Evolutionary conservation across 2,329 filamentous ascomycete genomes (phyloP).

Genomic region (Aspergillus floridensis): DNA sequence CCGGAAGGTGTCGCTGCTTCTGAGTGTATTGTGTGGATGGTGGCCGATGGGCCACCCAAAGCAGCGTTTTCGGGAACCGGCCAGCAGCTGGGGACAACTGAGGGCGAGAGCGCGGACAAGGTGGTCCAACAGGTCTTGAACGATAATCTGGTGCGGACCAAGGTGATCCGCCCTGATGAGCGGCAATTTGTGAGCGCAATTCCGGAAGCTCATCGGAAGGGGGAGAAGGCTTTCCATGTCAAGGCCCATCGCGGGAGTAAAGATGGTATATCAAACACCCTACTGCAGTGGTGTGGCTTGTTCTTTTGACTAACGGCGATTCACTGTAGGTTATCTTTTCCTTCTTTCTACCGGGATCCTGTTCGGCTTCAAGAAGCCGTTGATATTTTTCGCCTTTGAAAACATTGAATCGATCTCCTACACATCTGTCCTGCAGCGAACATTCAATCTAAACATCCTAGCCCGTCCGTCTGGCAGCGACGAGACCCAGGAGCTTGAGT

Average conservation of each 20-base stretch:
- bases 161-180: slow-evolving; percentile 54
- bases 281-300: background rate
- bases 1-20: slow-evolving; percentile 43
- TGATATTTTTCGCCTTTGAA: slow-evolving; percentile 61
- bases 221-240: slow-evolving; percentile 62
- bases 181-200: slow-evolving; percentile 60
- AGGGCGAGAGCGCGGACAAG: slow-evolving; percentile 47
- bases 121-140: slow-evolving; percentile 49
- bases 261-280: slow-evolving; percentile 51
- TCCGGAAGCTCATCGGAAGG: slow-evolving; percentile 60
- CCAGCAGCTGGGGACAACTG: slow-evolving; percentile 43
- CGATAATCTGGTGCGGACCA: slow-evolving; percentile 45
- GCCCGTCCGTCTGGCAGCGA: slow-evolving; percentile 38
- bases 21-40: slow-evolving; percentile 61
- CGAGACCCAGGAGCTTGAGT: slow-evolving; percentile 58
- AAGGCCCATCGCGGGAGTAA: slow-evolving; percentile 64
- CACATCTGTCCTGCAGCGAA: slow-evolving; percentile 62
- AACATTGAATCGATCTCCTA: slow-evolving; percentile 60
- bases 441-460: slow-evolving; percentile 62
- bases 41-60: slow-evolving; percentile 53
- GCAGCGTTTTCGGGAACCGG: slow-evolving; percentile 44
- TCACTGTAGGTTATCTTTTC: slow-evolving; percentile 57
- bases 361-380: slow-evolving; percentile 65
- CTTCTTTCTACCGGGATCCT: slow-evolving; percentile 61
- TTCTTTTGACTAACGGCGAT: background rate